Conservation (phyloP, 164 flowering plant species). For the Stephania cephalantha region DNA sequence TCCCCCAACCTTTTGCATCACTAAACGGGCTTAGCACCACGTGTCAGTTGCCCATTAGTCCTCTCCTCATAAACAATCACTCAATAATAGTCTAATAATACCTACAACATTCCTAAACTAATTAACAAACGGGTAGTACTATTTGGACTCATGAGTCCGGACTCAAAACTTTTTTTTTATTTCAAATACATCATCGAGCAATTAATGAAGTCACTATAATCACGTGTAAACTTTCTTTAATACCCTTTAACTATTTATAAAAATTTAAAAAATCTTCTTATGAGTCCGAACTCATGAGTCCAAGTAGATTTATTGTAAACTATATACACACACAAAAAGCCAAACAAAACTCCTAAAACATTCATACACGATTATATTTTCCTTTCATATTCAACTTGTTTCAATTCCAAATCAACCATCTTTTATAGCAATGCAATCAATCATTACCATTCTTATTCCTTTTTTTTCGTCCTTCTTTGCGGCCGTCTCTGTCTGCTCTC, state of each 20-base stretch:
- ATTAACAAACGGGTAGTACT: too few relatives aligned
- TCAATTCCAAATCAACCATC: background rate
- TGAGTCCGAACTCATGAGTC: too few relatives aligned
- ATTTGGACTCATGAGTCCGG: too few relatives aligned
- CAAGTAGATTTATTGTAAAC: too few relatives aligned
- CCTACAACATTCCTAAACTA: background rate
- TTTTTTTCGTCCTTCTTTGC: background rate
- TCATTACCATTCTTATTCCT: background rate
- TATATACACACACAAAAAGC: background rate
- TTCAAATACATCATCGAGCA: too few relatives aligned
- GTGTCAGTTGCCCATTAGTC: background rate
- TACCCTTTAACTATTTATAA: too few relatives aligned
- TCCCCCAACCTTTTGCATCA: background rate
- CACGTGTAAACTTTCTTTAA: too few relatives aligned
- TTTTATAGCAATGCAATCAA: background rate
- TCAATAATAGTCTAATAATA: background rate
- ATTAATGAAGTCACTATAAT: too few relatives aligned
- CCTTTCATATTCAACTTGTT: background rate
- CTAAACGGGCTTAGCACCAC: background rate
- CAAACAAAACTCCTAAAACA: background rate
- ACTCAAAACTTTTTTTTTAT: too few relatives aligned
- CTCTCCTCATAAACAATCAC: background rate
- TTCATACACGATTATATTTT: background rate
- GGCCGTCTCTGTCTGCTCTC: background rate
- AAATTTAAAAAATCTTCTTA: too few relatives aligned